phyloP scores from a whole-genome alignment of 768 basidiomycete species.

The Trametes coccinea region DNA sequence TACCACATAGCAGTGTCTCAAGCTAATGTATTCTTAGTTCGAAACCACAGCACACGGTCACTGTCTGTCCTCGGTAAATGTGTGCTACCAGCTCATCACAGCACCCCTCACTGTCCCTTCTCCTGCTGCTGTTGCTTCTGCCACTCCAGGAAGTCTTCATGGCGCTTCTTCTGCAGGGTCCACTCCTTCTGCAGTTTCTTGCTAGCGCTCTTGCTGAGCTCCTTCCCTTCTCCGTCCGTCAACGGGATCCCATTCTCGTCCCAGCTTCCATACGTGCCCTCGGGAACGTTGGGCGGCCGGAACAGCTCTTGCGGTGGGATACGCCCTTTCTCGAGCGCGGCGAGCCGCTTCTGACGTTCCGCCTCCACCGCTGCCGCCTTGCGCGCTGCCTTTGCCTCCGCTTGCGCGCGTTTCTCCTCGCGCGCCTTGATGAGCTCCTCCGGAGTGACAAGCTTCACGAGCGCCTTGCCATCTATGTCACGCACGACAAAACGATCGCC shows the following conservation, averaged over 20 bases:
- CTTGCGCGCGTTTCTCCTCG: constrained; percentile 81
- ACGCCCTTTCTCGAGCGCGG: constrained; percentile 85
- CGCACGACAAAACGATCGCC: not conserved
- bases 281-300: constrained; percentile 73
- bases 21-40: not conserved
- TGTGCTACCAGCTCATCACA: not conserved
- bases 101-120: not conserved
- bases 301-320: constrained; percentile 76
- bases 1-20: not conserved
- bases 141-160: constrained; percentile 73
- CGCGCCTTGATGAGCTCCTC: constrained; percentile 78
- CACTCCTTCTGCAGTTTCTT: constrained; percentile 82
- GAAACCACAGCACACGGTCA: not conserved
- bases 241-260: constrained; percentile 82
- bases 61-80: not conserved
- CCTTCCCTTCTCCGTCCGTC: constrained; percentile 82
- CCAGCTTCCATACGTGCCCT: constrained; percentile 81
- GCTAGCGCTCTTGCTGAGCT: constrained; percentile 73
- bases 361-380: constrained; percentile 71
- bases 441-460: constrained; percentile 89
- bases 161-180: constrained; percentile 71
- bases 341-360: constrained; percentile 65
- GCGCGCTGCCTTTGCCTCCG: constrained; percentile 74
- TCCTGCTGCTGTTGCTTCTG: constrained; percentile 28
- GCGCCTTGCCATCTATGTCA: constrained; percentile 81